These are phyloP conservation scores for Pleurostoma richardsiae DNA, from an alignment of 2,329 filamentous ascomycete species.

Conservation along the genomic window DNA sequence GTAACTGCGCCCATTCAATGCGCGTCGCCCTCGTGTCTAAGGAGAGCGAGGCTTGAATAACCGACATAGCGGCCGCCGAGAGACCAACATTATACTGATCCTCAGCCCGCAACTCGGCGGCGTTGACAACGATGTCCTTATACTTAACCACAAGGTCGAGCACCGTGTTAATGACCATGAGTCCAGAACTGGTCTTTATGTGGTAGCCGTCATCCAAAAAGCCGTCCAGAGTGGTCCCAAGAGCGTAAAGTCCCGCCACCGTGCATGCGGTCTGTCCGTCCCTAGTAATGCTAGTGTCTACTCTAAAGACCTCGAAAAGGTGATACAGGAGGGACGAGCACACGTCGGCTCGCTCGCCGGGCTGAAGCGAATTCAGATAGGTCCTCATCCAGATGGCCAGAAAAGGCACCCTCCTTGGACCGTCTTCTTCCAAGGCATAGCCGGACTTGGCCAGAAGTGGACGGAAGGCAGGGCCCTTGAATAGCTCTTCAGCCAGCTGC, in stretches of 20 bases:
- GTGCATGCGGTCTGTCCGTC: constrained; percentile 58
- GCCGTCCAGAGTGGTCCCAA: constrained; percentile 51
- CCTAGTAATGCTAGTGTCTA: constrained; percentile 47
- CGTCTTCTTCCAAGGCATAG: constrained; percentile 24
- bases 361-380: constrained; percentile 72
- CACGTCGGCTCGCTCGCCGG: constrained; percentile 71
- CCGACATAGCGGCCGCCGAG: constrained; percentile 51
- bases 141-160: constrained; percentile 62
- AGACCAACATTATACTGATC: constrained; percentile 45
- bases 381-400: constrained; percentile 74
- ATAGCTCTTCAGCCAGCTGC: constrained; percentile 78
- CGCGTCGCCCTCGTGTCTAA: constrained; percentile 68
- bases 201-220: constrained; percentile 42
- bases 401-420: constrained; percentile 51
- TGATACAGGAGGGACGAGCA: constrained; percentile 75
- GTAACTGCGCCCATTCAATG: constrained; percentile 63
- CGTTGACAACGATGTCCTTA: constrained; percentile 52
- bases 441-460: constrained; percentile 58
- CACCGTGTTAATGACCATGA: constrained; percentile 59
- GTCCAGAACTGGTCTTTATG: constrained; percentile 44
- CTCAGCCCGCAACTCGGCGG: constrained; percentile 41
- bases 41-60: constrained; percentile 61
- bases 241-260: constrained; percentile 57
- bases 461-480: constrained; percentile 64
- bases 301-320: constrained; percentile 61